Evolutionary conservation across 2,329 filamentous ascomycete species (phyloP), one percentile per base, ranked within the genome.

Genomic region (Elsinoe necatrix): DNA sequence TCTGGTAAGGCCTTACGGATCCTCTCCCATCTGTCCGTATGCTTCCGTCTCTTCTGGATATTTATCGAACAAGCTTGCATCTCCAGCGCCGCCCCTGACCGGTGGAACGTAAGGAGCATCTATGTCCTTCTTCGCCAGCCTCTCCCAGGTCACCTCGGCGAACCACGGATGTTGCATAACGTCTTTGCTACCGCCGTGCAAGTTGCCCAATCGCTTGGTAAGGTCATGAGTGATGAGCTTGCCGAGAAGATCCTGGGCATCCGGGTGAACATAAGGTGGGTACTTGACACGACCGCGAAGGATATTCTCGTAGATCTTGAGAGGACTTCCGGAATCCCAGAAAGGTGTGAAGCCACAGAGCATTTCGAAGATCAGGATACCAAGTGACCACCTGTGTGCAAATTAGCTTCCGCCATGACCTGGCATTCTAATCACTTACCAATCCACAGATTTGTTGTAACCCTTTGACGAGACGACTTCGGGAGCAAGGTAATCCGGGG

Each of bases 291-390:
- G 86, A 59, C 92, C 93, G 68, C 90, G 91, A 62, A 98, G 81
- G 67, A 98, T 98, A 71, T 98, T 98, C 76, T 98, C 93, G 75
- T 98, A 98, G 67, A 98, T 98, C 75, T 95, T 96, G 83, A 98
- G 95, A 2, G 93, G 92, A 43, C 89, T 95, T 56, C 92, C 93
- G 65, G 88, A 89, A 71, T 98, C 93, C 92, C 93, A 98, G 77
- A 98, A 98, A 4, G 93, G 93, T 4, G 93, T 98, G 73, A 96
- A 98, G 25, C 93, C 93, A 69, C 93, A 97, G 35, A 98, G 82
- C 93, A 98, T 98, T 78, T 98, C 93, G 72, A 96, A 98, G 71
- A 98, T 97, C 64, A 98, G 77, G 69, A 98, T 97, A 45, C 93
- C 93, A 58, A 98, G 80, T 55, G 92, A 97, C 93, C 93, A 98